phyloP scores from a whole-genome alignment of 352 stramenopile genomes.

The Phytophthora hybrid region DNA sequence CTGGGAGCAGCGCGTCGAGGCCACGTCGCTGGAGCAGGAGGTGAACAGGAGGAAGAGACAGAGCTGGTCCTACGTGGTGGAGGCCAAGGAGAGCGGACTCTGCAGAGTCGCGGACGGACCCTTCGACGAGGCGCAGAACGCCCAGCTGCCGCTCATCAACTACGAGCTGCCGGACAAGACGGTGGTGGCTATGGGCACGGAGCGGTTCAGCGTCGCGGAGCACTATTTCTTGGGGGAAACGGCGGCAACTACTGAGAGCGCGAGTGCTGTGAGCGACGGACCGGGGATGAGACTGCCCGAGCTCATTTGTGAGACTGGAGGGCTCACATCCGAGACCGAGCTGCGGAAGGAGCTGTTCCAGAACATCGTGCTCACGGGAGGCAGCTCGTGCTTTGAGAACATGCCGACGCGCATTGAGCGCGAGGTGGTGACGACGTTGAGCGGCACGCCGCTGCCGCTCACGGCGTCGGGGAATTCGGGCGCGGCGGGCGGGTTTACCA shows the following conservation, averaged over 20 bases:
- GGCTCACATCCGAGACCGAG: constrained; percentile 74
- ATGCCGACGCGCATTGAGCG: constrained; percentile 76
- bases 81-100: constrained; percentile 80
- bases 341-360: constrained; percentile 84
- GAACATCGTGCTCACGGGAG: constrained; percentile 83
- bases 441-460: constrained; percentile 43
- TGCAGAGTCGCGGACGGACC: constrained; percentile 75
- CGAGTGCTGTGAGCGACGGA: constrained; percentile 9
- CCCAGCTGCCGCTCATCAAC: constrained; percentile 76
- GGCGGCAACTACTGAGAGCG: background rate
- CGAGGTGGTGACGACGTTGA: constrained; percentile 70
- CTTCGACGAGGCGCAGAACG: constrained; percentile 80
- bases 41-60: constrained; percentile 46
- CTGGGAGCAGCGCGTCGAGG: constrained; percentile 4
- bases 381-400: constrained; percentile 87
- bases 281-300: constrained; percentile 67
- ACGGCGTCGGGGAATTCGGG: constrained; percentile 23
- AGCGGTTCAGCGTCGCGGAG: constrained; percentile 91
- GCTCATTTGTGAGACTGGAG: constrained; percentile 70
- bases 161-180: constrained; percentile 89
- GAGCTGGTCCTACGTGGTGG: constrained; percentile 65
- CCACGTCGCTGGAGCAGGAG: constrained; percentile 33
- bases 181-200: constrained; percentile 81
- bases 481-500: constrained; percentile 29
- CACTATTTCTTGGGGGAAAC: constrained; percentile 77